Evolutionary conservation across 164 flowering plant genomes (phyloP).

Genomic region (Tetrastigma voinierianum): DNA sequence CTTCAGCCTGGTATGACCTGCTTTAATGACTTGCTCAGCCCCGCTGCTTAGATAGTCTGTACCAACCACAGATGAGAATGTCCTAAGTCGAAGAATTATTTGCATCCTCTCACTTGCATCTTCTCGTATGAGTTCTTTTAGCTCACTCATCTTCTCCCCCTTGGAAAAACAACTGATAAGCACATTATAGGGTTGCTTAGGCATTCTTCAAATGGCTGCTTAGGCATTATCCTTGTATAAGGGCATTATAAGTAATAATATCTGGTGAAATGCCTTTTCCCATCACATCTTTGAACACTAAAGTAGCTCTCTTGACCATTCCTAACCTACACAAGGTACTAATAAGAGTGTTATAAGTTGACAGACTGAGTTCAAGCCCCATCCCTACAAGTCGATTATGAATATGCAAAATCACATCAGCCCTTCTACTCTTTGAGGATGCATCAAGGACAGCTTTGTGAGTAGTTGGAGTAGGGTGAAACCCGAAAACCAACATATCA

Average conservation of each 20-base stretch:
- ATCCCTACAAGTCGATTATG: conserved; percentile 55
- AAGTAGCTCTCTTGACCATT: conserved; percentile 70
- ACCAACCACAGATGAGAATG: conserved; percentile 84
- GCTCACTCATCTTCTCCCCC: conserved; percentile 75
- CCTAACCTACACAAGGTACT: conserved; percentile 59
- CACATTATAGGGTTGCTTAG: conserved; percentile 67
- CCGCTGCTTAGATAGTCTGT: conserved; percentile 49
- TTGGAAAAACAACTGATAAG: conserved; percentile 71
- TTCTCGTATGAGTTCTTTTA: conserved; percentile 80
- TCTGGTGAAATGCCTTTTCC: conserved; percentile 52
- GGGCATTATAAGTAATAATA: conserved; percentile 64
- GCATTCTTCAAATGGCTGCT: conserved; percentile 61
- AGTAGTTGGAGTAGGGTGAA: conserved; percentile 40
- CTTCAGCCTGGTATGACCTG: conserved; percentile 45
- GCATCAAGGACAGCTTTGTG: conserved; percentile 55
- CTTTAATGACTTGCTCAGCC: conserved; percentile 32
- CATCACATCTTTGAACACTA: conserved; percentile 57
- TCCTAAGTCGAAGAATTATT: conserved; percentile 81
- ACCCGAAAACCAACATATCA: conserved; percentile 47
- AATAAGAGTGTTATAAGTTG: conserved; percentile 61
- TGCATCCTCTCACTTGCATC: conserved; percentile 68
- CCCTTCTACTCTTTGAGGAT: conserved; percentile 47
- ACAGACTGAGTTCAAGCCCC: conserved; percentile 52
- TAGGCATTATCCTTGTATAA: conserved; percentile 68
- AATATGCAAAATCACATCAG: conserved; percentile 45